Base-by-base conservation (phyloP, 2,329 filamentous ascomycete genomes). In the Botrytis sinoallii region DNA sequence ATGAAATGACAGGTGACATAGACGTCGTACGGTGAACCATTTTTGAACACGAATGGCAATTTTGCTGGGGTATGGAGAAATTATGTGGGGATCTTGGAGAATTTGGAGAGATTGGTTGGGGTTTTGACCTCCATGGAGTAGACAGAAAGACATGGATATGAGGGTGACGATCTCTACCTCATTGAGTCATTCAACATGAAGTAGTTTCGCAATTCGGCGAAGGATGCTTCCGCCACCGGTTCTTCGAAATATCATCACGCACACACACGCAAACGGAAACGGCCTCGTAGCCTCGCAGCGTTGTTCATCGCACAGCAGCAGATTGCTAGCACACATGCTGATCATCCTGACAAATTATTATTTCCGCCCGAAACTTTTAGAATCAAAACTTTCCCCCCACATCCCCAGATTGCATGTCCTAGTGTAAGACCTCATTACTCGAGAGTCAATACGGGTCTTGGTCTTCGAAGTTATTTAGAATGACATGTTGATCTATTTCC, bases 11-110 rank as follows among this genome's bases (percentile, higher is more conserved):
- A 40, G 59, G 59, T 61, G 59, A 61, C 25, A 40, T n/a, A 29
- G 25, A 25, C 32, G 20, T 35, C 57, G 38, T 42, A 40, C 25
- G 35, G 60, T 29, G 38, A n/a, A 29, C 60, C 38, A 18, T 57
- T 18, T n/a, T 44, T 18, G 38, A 29, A 29, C 60, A 42, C 38
- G 38, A 48, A 35, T 32, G 32, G 29, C 46, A 38, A 35, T 48
- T 52, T 67, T 38, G 22, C 32, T 52, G 64, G 64, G 64, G 64
- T 38, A 66, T 29, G 61, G 40, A 29, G 38, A 18, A 42, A 64
- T 22, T 35, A 38, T 52, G 64, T 55, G 65, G 65, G 35, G 46
- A 67, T 52, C 3, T 55, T 67, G 65, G 35, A 67, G 65, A 55
- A 52, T 20, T 38, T 55, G n/a, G 52, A 55, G 52, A 32, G 29